Conservation (phyloP, 192 early-diverging fungal species). For the Borealophlyctis nickersoniae region DNA sequence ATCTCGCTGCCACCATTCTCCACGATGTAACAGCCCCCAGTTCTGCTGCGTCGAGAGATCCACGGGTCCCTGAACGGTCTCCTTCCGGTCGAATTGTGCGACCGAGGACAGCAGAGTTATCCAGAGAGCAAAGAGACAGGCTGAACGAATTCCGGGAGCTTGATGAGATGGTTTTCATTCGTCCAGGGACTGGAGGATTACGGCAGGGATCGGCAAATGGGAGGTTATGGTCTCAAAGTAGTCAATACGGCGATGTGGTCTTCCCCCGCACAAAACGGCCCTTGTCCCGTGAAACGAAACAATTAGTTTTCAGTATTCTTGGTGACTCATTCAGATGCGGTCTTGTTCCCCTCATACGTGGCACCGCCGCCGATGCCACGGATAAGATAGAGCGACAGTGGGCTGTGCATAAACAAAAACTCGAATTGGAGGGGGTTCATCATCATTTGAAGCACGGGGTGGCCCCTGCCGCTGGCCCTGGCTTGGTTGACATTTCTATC, state of each 20-base stretch:
- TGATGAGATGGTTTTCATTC: conserved; percentile 12
- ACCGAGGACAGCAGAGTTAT: conserved; percentile 15
- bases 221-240: neutral
- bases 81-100: neutral
- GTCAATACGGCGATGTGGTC: no score
- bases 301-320: neutral
- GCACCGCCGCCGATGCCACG: no score
- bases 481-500: no score
- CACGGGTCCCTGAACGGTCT: no score
- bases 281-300: neutral
- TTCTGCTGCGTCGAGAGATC: neutral
- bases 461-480: no score
- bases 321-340: neutral
- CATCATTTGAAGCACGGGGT: no score
- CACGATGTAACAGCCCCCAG: neutral
- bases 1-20: neutral
- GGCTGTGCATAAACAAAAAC: no score
- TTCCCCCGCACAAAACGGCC: neutral
- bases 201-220: neutral
- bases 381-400: no score
- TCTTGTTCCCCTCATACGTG: no score
- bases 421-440: no score
- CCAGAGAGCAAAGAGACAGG: neutral
- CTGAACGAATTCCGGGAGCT: conserved; percentile 20
- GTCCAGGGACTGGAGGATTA: neutral